Evolutionary conservation across 2,329 filamentous ascomycete genomes (phyloP).

Genomic region (Talaromyces islandicus): DNA sequence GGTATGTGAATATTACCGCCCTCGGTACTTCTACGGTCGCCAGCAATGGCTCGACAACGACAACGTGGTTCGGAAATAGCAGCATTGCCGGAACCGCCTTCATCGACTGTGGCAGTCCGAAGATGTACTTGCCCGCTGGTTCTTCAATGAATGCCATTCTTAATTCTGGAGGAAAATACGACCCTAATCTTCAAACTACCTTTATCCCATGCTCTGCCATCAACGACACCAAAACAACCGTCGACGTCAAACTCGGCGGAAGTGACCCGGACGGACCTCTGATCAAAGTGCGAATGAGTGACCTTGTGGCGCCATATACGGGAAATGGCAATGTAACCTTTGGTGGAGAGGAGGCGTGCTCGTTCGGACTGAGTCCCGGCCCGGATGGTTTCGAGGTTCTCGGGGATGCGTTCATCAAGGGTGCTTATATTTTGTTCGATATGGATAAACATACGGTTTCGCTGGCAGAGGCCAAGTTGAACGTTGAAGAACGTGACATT

Average conservation of each 20-base stretch:
- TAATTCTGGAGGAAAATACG: not conserved
- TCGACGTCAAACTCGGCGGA: not conserved
- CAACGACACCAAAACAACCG: not conserved
- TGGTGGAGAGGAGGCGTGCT: not conserved
- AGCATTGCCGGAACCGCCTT: not conserved
- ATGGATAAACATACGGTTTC: not conserved
- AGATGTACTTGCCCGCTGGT: not conserved
- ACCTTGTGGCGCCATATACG: not conserved
- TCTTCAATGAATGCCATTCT: not conserved
- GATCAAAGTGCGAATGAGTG: not conserved
- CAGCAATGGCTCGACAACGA: not conserved
- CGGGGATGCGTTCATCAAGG: constrained; percentile 2
- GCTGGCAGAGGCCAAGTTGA: not conserved
- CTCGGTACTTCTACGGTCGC: not conserved
- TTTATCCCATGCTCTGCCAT: not conserved
- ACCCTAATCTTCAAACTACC: not conserved
- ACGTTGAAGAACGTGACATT: not conserved
- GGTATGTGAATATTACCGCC: not conserved
- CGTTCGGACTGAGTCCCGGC: not conserved
- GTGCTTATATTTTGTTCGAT: not conserved
- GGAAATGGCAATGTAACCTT: not conserved
- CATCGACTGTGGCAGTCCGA: not conserved
- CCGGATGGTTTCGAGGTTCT: not conserved
- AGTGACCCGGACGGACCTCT: not conserved
- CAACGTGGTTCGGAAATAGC: not conserved